These are phyloP conservation scores for Pseudocercospora fijiensis DNA, from an alignment of 2,329 filamentous ascomycete species.

Conservation along the genomic window DNA sequence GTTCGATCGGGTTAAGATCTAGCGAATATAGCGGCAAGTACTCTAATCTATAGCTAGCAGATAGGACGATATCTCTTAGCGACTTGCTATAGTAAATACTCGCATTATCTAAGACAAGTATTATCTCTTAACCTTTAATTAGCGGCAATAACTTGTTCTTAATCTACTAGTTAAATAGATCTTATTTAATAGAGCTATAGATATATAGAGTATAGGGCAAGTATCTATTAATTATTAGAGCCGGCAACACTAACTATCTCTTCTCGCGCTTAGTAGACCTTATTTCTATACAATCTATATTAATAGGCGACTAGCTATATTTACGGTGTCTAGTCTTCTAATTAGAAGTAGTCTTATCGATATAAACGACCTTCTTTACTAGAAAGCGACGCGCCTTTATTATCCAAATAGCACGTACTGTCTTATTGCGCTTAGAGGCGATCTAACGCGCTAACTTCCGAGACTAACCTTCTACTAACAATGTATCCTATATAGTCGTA, in stretches of 20 bases:
- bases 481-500: neutral
- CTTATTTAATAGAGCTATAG: neutral
- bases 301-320: neutral
- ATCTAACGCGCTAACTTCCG: neutral
- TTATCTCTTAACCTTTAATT: neutral
- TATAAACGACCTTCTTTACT: neutral
- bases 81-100: neutral
- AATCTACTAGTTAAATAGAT: neutral
- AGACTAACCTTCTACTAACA: neutral
- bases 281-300: no score
- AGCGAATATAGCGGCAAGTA: neutral
- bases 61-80: neutral
- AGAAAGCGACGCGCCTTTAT: neutral
- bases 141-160: neutral
- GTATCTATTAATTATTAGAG: constrained; percentile 8
- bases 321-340: neutral
- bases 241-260: neutral
- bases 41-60: neutral
- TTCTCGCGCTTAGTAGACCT: neutral
- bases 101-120: no score
- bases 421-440: neutral
- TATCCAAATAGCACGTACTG: neutral
- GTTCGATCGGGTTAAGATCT: neutral
- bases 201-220: neutral
- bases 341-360: neutral